phyloP scores from a whole-genome alignment of 2,329 filamentous ascomycete genomes.

The Verticillium klebahnii region DNA sequence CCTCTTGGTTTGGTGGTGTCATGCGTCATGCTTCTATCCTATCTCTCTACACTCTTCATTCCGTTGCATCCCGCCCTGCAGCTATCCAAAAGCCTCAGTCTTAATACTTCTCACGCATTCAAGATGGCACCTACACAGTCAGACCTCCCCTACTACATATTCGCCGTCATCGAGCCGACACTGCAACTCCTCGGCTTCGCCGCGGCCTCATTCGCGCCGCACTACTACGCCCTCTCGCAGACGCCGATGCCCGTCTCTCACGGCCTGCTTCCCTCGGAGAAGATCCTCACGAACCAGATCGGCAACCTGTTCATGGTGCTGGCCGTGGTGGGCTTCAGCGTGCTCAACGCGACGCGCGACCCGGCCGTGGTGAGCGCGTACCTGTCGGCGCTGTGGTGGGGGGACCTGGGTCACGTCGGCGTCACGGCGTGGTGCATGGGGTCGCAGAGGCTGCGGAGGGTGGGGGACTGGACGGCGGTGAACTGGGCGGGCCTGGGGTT shows the following conservation, averaged over 20 bases:
- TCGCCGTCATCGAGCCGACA: background rate
- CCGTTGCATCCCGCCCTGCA: no score
- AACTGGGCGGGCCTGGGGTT: background rate
- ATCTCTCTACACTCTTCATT: no score
- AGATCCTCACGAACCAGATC: background rate
- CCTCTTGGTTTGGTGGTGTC: no score
- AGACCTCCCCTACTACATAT: background rate
- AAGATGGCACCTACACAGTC: no score
- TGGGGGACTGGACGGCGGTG: background rate
- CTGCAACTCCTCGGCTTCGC: background rate
- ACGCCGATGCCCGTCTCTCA: background rate
- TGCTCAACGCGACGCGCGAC: background rate
- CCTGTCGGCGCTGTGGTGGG: constrained; percentile 1
- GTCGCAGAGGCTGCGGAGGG: background rate
- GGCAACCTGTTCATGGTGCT: background rate
- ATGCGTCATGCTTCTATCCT: no score
- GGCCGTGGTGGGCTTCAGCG: background rate
- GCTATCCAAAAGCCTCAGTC: no score
- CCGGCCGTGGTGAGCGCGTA: background rate
- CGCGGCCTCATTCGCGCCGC: background rate
- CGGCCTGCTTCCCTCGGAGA: background rate
- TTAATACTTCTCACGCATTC: no score
- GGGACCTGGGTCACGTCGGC: constrained; percentile 1
- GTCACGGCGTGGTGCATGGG: constrained; percentile 2
- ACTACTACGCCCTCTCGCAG: constrained; percentile 1